These are phyloP conservation scores for Trichothecium roseum DNA, from an alignment of 2,329 filamentous ascomycete species.

Conservation along the genomic window DNA sequence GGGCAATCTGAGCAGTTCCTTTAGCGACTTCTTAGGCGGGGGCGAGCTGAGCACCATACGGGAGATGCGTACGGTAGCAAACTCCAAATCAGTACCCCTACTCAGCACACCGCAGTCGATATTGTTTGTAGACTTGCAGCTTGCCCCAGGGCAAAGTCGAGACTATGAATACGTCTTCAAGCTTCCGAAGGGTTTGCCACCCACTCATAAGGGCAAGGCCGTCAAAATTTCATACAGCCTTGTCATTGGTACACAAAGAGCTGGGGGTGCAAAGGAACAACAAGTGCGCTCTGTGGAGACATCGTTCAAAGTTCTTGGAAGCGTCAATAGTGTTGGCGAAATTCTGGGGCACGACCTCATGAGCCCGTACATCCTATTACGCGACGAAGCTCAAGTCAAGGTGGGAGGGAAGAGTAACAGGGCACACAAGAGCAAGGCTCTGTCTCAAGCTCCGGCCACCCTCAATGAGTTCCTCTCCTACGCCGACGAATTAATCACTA, in stretches of 20 bases:
- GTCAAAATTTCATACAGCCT: slow-evolving; percentile 91
- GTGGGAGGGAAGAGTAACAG: slow-evolving; percentile 17
- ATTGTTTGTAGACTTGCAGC: slow-evolving; percentile 82
- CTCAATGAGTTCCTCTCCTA: slow-evolving; percentile 64
- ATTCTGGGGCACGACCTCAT: slow-evolving; percentile 90
- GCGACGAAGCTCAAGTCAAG: slow-evolving; percentile 65
- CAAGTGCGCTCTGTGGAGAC: slow-evolving; percentile 86
- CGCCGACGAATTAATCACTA: slow-evolving; percentile 62
- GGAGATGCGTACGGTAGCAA: slow-evolving; percentile 84
- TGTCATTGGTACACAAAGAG: slow-evolving; percentile 82
- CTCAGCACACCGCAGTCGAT: slow-evolving; percentile 95
- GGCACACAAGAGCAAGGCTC: slow-evolving; percentile 16
- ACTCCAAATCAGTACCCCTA: slow-evolving; percentile 77
- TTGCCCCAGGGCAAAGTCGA: slow-evolving; percentile 80
- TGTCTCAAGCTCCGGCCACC: slow-evolving; percentile 23
- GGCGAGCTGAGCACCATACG: slow-evolving; percentile 87
- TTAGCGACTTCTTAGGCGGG: slow-evolving; percentile 78
- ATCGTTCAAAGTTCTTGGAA: slow-evolving; percentile 86
- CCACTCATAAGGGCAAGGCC: slow-evolving; percentile 80
- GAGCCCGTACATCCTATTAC: slow-evolving; percentile 82
- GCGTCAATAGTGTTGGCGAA: slow-evolving; percentile 81
- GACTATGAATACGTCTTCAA: slow-evolving; percentile 81
- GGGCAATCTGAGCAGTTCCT: slow-evolving; percentile 76
- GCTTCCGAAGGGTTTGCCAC: slow-evolving; percentile 80
- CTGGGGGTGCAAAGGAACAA: slow-evolving; percentile 66